Evolutionary conservation across 345 rosid species (phyloP).

Genomic region (Mercurialis annua): DNA sequence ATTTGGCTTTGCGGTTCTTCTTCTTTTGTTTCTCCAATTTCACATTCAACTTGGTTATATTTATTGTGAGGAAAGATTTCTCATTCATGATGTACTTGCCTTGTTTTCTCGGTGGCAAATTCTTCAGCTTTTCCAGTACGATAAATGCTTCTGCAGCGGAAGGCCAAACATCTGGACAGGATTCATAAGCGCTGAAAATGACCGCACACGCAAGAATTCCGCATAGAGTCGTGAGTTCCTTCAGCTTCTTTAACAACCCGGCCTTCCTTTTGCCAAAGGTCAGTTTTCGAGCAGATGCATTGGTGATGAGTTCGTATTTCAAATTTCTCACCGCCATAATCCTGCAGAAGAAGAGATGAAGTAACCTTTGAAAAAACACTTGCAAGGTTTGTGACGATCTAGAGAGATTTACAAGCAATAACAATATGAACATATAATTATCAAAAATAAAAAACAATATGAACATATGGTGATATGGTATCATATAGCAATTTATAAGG

Average conservation of each 20-base stretch:
- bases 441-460: neutral
- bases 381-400: neutral
- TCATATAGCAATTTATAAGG: neutral
- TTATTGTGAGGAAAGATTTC: constrained; percentile 20
- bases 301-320: constrained; percentile 33
- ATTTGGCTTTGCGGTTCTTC: constrained; percentile 31
- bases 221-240: constrained; percentile 42
- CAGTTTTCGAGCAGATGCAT: constrained; percentile 32
- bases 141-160: constrained; percentile 17
- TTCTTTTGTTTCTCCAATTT: constrained; percentile 17
- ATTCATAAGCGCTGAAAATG: constrained; percentile 23
- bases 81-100: constrained; percentile 41
- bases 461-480: neutral
- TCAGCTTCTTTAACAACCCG: constrained; percentile 43
- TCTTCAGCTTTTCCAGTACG: constrained; percentile 23
- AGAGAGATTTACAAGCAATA: neutral
- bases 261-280: constrained; percentile 40
- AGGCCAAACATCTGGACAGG: constrained; percentile 42
- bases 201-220: constrained; percentile 43
- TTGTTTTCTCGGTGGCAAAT: constrained; percentile 26
- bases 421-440: neutral
- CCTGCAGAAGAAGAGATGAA: neutral
- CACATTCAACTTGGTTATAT: constrained; percentile 14
- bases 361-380: neutral
- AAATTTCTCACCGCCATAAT: constrained; percentile 38